Evolutionary conservation across 2,329 filamentous ascomycete genomes (phyloP).

Genomic region (Graphiopsis chlorocephala): DNA sequence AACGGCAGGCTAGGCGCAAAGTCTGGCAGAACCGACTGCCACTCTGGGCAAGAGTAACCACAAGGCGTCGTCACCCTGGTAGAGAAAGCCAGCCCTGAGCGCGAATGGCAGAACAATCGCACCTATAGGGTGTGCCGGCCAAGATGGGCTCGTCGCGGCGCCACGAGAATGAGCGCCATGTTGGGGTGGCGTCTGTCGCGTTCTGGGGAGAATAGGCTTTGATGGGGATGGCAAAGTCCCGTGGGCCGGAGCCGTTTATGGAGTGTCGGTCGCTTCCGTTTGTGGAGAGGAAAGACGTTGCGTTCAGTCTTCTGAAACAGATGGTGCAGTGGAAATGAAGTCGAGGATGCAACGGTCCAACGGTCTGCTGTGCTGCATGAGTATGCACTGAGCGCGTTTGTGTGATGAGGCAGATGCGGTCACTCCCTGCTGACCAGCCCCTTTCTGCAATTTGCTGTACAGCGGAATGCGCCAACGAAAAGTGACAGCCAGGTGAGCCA

Average conservation of each 20-base stretch:
- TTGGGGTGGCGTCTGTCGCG: slow-evolving; percentile 12
- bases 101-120: background rate
- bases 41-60: slow-evolving; percentile 11
- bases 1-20: slow-evolving; percentile 4
- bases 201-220: slow-evolving; percentile 10
- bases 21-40: background rate
- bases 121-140: slow-evolving; percentile 4
- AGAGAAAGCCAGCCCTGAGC: background rate
- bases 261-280: slow-evolving; percentile 6
- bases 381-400: background rate
- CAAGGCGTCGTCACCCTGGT: slow-evolving; percentile 12
- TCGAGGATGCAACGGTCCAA: slow-evolving; percentile 2
- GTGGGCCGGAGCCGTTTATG: background rate
- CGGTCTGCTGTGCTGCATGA: slow-evolving; percentile 5
- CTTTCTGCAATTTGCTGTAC: slow-evolving; percentile 8
- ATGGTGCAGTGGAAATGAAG: slow-evolving; percentile 6
- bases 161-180: slow-evolving; percentile 8
- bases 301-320: slow-evolving; percentile 1
- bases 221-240: slow-evolving; percentile 1
- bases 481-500: background rate
- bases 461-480: background rate
- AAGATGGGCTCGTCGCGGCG: background rate
- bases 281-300: background rate
- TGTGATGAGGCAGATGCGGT: background rate
- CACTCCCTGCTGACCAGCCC: background rate